phyloP scores from a whole-genome alignment of 345 rosid species.

The Triadica sebifera region DNA sequence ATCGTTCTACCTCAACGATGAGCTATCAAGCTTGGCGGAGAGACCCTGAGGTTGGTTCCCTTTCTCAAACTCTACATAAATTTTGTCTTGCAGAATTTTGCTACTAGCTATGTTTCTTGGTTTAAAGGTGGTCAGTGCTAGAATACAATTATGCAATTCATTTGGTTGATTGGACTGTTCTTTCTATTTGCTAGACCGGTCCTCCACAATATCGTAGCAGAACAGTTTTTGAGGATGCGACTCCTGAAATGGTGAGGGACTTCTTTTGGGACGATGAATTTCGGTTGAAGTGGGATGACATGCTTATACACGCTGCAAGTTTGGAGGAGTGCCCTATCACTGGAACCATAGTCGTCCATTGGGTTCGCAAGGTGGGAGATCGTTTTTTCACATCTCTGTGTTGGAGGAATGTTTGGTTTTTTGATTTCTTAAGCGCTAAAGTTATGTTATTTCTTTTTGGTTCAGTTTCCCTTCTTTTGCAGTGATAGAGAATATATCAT shows the following conservation, averaged over 20 bases:
- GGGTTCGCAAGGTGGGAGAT: slow-evolving; percentile 83
- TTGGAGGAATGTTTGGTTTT: slow-evolving; percentile 7
- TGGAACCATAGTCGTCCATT: slow-evolving; percentile 79
- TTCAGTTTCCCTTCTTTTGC: slow-evolving; percentile 98
- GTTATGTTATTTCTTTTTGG: neutral
- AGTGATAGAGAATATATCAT: slow-evolving; percentile 93
- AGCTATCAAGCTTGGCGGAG: slow-evolving; percentile 87
- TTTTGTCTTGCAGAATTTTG: neutral
- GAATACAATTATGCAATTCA: neutral
- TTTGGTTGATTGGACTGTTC: slow-evolving; percentile 25
- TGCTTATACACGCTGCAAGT: slow-evolving; percentile 60
- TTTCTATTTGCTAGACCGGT: slow-evolving; percentile 49
- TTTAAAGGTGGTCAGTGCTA: slow-evolving; percentile 4
- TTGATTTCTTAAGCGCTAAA: slow-evolving; percentile 12
- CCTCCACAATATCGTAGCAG: slow-evolving; percentile 91
- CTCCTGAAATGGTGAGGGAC: slow-evolving; percentile 85
- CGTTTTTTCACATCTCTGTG: neutral
- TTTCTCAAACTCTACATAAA: neutral
- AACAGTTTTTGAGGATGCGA: slow-evolving; percentile 82
- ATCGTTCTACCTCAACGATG: slow-evolving; percentile 69
- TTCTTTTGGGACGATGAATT: slow-evolving; percentile 97
- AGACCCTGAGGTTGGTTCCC: slow-evolving; percentile 64
- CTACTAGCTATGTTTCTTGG: neutral
- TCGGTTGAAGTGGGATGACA: slow-evolving; percentile 82
- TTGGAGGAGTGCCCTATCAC: slow-evolving; percentile 67